These are phyloP conservation scores for Fragaria iinumae DNA, from an alignment of 306 rosid genomes.

Conservation along the genomic window DNA sequence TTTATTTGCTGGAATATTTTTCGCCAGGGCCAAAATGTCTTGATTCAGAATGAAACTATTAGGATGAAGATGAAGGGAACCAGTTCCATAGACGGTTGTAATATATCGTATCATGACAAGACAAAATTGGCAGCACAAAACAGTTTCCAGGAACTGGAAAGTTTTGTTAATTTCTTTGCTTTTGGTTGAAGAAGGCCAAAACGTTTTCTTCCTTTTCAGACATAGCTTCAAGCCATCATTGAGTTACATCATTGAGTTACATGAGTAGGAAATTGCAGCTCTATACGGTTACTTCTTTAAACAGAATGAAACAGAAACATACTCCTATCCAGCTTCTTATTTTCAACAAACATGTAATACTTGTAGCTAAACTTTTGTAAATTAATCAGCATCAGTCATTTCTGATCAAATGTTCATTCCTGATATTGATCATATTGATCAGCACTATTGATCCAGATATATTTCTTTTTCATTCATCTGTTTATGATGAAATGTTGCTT, in stretches of 20 bases:
- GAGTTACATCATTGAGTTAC: slow-evolving; percentile 3
- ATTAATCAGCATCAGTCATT: too few species aligned
- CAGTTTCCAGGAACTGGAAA: neutral
- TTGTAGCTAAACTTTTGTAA: neutral
- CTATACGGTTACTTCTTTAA: neutral
- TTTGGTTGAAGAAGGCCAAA: slow-evolving; percentile 1
- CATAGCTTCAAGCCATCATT: neutral
- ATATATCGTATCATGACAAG: neutral
- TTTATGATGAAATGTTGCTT: neutral
- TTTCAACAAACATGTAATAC: neutral
- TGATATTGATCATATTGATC: neutral
- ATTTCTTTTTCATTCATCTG: neutral
- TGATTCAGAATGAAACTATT: neutral
- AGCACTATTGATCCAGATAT: neutral
- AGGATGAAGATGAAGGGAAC: slow-evolving; percentile 1
- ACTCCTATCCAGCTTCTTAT: neutral
- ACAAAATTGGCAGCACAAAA: neutral
- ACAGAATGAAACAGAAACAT: neutral
- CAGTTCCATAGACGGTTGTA: neutral
- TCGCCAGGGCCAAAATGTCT: slow-evolving; percentile 83
- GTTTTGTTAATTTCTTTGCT: neutral
- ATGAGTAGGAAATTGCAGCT: neutral
- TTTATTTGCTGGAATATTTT: slow-evolving; percentile 80
- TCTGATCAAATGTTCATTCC: neutral
- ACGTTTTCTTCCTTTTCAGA: neutral